phyloP scores from a whole-genome alignment of 441 rosid species.

The Adansonia madagascariensis region DNA sequence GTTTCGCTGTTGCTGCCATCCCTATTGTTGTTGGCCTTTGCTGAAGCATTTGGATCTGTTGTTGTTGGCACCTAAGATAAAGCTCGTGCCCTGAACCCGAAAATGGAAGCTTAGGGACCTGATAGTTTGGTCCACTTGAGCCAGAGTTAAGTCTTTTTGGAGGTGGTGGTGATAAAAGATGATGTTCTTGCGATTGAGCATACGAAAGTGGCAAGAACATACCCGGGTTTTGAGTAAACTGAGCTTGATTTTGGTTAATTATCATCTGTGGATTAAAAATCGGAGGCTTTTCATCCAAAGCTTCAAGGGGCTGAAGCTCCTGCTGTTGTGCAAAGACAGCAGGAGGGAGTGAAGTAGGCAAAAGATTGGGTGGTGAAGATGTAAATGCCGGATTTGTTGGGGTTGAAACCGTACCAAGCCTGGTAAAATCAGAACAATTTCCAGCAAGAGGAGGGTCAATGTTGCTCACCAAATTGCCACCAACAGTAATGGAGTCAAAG shows the following conservation, averaged over 20 bases:
- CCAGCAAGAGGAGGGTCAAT: constrained; percentile 29
- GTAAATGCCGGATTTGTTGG: constrained; percentile 33
- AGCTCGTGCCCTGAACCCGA: constrained; percentile 49
- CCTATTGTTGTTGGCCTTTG: constrained; percentile 33
- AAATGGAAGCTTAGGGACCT: constrained; percentile 36
- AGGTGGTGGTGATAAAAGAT: constrained; percentile 44
- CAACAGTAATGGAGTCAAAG: constrained; percentile 34
- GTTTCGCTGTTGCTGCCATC: constrained; percentile 34
- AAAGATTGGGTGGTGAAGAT: constrained; percentile 31
- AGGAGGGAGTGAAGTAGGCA: constrained; percentile 26
- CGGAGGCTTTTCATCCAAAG: constrained; percentile 47
- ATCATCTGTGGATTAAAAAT: constrained; percentile 44
- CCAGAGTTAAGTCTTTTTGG: constrained; percentile 52
- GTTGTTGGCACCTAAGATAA: constrained; percentile 38
- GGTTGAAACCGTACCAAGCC: constrained; percentile 27
- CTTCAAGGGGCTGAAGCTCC: constrained; percentile 28
- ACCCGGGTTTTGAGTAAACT: constrained; percentile 46
- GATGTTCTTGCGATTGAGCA: constrained; percentile 44
- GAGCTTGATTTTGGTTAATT: constrained; percentile 55
- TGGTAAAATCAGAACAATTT: too few species aligned
- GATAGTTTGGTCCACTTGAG: constrained; percentile 38
- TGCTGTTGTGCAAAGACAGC: constrained; percentile 33
- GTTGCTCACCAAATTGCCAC: constrained; percentile 24
- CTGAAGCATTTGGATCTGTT: constrained; percentile 44
- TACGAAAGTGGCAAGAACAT: constrained; percentile 28